Evolutionary conservation across 805 yeast species (phyloP), one percentile per base, ranked within the genome.

Genomic region (Barnettozyma sp.): DNA sequence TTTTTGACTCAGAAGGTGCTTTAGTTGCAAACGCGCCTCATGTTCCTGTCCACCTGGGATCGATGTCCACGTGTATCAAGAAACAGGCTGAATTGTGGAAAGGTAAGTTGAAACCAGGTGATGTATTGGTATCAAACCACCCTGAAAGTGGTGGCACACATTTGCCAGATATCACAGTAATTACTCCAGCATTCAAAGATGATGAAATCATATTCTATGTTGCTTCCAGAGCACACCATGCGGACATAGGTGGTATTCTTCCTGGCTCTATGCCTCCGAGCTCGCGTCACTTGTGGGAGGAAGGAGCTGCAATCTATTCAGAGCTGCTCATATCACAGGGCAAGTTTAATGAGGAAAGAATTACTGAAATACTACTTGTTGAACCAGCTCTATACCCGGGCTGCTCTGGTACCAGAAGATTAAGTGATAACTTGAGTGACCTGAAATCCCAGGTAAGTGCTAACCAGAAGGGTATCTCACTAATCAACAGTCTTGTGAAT

Each of bases 261-360:
- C 95, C 97, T 1, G 97, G 97, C 1, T 82, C 94, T 0, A 86
- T 88, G 87, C 96, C 97, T 12, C 95, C 96, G 8, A 78, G 82
- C 52, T 85, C 96, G 2, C 84, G 78, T 50, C 77, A 78, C 40
- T 61, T 90, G 26, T 81, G 76, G 67, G 88, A 88, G 53, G 97
- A 88, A 60, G 97, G 97, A 30, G 96, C 30, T 11, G 75, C 84
- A 3, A 86, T 90, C 23, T 71, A 75, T 49, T 78, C 92, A 1
- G 88, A 81, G 54, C 67, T 82, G 41, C 66, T 90, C 12, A 90
- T 87, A 7, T 60, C 68, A 22, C 63, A 71, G 36, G 94, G 94
- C 3, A 63, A 62, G 29, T 88, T 88, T 54, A 87, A 87, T 50
- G 86, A 82, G 44, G 81, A 68, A 12, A 70, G 76, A 8, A 74